Conservation (phyloP, 2,329 filamentous ascomycete species). For the Cercospora nicotianae region DNA sequence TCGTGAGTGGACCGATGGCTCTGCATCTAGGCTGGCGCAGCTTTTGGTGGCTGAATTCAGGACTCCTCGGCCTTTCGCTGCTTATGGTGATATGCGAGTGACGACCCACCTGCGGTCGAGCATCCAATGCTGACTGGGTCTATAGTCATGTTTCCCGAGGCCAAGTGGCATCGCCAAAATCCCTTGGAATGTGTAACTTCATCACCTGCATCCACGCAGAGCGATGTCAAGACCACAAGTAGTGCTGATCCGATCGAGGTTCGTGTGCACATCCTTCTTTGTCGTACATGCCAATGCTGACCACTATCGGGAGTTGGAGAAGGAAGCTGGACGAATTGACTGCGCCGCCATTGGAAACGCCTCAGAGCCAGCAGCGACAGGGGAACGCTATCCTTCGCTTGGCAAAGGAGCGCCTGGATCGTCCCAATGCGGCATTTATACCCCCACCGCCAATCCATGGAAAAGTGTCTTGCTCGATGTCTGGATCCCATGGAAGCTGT, state of each 20-base stretch:
- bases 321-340: background rate
- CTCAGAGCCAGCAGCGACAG: constrained; percentile 14
- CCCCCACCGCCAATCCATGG: constrained; percentile 49
- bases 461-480: constrained; percentile 55
- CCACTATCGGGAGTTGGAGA: background rate
- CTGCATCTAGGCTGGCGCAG: background rate
- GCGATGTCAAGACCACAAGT: background rate
- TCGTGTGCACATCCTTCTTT: background rate
- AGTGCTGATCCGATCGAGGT: background rate
- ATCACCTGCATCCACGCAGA: background rate
- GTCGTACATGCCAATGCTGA: background rate
- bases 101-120: background rate
- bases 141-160: constrained; percentile 32
- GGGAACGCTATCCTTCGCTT: constrained; percentile 35
- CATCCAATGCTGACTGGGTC: background rate
- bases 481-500: constrained; percentile 63
- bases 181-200: background rate
- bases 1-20: background rate
- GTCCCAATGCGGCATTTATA: constrained; percentile 57
- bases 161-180: background rate
- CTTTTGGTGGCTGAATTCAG: background rate
- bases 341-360: background rate
- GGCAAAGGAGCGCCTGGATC: constrained; percentile 55
- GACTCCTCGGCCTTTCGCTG: background rate
- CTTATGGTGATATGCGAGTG: background rate